Evolutionary conservation across 163 green algal genomes (phyloP), one percentile per base, ranked within the genome.

Genomic region (Chlamydomonas reinhardtii): DNA sequence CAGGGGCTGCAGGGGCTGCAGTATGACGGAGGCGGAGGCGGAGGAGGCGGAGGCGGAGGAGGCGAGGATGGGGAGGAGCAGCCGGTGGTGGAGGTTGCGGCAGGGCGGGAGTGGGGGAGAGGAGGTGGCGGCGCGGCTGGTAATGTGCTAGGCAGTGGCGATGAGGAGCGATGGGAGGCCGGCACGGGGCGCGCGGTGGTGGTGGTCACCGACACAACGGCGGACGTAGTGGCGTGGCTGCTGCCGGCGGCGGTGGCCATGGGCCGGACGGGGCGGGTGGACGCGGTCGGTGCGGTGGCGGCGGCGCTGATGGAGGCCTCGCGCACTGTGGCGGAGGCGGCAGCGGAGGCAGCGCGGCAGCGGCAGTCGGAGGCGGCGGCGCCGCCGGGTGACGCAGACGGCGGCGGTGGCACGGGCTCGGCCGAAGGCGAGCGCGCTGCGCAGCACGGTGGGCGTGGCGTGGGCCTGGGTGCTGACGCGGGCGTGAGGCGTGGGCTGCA

Each of bases 201-300:
- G 48, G 59, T n/a, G 48, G 77, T n/a, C n/a, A n/a, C n/a, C n/a
- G n/a, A 84, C 39, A 14, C 31, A 2, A 64, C 66, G 24, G 54
- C 80, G 27, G 80, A 22, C 6, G 69, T 59, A 5, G 56, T 86
- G 27, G 69, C 80, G 29, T 25, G 70, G 4, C 27, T 86, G 56
- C 25, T 79, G 27, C 3, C 22, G 4, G 73, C 80, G 4, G 80
- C 70, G 2, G 70, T 37, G 35, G 0, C n/a, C 27, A 35, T 86
- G 54, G 35, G 80, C 2, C 68, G 43, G 25, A 8, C 24, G 15
- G 27, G 29, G 34, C 34, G 80, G 22, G 32, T 70, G 27, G 80
- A 86, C 29, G 70, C 56, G 70, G 56, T 79, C 56, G 29, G 43
- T 15, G 56, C 56, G 35, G 80, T 73, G 14, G 80, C 75, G 56